Conservation (phyloP, 805 yeast genomes). For the Hanseniaspora thailandica region DNA sequence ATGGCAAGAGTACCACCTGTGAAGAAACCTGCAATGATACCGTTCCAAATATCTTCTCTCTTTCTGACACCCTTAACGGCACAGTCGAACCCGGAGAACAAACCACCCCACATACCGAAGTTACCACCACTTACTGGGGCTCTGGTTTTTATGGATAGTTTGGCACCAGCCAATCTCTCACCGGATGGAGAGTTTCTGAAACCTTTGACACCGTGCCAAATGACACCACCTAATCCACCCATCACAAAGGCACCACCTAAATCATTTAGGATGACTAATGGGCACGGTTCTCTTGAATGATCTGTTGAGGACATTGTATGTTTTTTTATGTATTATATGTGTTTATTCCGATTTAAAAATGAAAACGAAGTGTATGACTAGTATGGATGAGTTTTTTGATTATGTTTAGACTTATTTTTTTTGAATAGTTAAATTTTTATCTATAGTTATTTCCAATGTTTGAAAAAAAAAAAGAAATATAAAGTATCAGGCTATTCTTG, state of each 20-base stretch:
- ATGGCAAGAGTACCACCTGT: slow-evolving; percentile 96
- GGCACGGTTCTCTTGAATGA: slow-evolving; percentile 98
- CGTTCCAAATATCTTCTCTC: slow-evolving; percentile 98
- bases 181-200: slow-evolving; percentile 97
- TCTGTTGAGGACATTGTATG: slow-evolving; percentile 66
- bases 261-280: slow-evolving; percentile 87
- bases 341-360: background rate
- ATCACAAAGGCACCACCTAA: slow-evolving; percentile 98
- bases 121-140: slow-evolving; percentile 99
- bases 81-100: slow-evolving; percentile 92
- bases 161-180: slow-evolving; percentile 81
- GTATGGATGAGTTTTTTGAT: too few species aligned
- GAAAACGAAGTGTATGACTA: background rate
- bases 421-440: too few species aligned
- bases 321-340: too few species aligned
- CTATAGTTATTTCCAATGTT: too few species aligned
- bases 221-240: slow-evolving; percentile 98
- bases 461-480: too few species aligned
- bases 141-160: slow-evolving; percentile 83
- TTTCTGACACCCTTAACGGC: slow-evolving; percentile 88
- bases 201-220: slow-evolving; percentile 99
- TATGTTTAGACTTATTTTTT: too few species aligned
- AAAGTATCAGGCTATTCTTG: too few species aligned
- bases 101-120: slow-evolving; percentile 99
- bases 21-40: slow-evolving; percentile 93